Evolutionary conservation across 768 basidiomycete species (phyloP).

Genomic region (Peribolospora baueri): DNA sequence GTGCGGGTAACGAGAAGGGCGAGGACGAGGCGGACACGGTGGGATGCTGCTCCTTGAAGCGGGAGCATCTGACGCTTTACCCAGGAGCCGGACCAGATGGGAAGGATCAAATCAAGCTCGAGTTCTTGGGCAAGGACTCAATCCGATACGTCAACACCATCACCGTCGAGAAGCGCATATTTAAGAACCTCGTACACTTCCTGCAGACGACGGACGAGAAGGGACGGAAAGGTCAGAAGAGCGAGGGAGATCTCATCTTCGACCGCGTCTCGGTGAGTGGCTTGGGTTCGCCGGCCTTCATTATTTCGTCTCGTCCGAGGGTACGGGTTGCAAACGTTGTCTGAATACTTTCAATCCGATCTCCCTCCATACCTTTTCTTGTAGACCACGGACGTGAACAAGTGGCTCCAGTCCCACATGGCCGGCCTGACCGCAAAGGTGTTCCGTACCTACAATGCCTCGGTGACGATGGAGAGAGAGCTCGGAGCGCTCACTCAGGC

Average conservation of each 20-base stretch:
- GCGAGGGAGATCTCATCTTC: constrained; percentile 65
- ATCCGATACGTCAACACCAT: constrained; percentile 75
- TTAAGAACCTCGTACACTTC: constrained; percentile 52
- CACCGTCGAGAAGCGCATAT: constrained; percentile 67
- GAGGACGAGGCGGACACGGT: constrained; percentile 99
- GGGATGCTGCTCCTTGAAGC: constrained; percentile 91
- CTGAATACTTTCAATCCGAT: neutral
- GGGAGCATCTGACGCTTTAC: constrained; percentile 82
- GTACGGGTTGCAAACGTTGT: neutral
- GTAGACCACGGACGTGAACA: constrained; percentile 70
- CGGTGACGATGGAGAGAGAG: constrained; percentile 78
- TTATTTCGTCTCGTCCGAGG: neutral
- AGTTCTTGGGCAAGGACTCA: constrained; percentile 97
- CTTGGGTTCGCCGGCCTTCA: neutral
- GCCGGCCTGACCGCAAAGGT: constrained; percentile 95
- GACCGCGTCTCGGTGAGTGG: constrained; percentile 71
- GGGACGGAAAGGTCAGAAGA: constrained; percentile 62
- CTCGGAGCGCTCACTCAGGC: constrained; percentile 48
- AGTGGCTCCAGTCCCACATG: constrained; percentile 81
- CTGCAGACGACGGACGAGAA: constrained; percentile 54
- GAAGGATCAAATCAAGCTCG: constrained; percentile 71
- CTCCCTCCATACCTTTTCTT: too few relatives aligned
- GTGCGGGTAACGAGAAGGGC: constrained; percentile 98
- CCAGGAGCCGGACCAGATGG: constrained; percentile 15
- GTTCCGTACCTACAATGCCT: constrained; percentile 99